These are phyloP conservation scores for Stephania cephalantha DNA, from an alignment of 164 flowering plant species.

Conservation along the genomic window DNA sequence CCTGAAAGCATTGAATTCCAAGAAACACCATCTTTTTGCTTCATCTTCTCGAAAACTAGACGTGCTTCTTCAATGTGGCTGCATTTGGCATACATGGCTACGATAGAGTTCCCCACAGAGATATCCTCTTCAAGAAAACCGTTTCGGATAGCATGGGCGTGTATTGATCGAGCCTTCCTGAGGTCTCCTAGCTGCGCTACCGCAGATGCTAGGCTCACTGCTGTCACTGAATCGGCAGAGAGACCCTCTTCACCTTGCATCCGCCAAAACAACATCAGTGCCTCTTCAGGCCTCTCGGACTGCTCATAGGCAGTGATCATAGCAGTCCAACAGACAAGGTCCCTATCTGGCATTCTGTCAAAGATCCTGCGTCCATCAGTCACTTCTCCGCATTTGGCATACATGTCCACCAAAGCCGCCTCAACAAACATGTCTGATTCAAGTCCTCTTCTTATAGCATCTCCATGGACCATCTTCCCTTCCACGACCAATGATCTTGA, in stretches of 20 bases:
- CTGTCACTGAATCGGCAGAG: slow-evolving; percentile 28
- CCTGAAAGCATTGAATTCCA: slow-evolving; percentile 49
- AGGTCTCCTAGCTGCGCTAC: slow-evolving; percentile 36
- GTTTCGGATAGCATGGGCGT: slow-evolving; percentile 26
- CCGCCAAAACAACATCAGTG: slow-evolving; percentile 24
- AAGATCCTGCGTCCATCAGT: slow-evolving; percentile 30
- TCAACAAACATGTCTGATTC: slow-evolving; percentile 30
- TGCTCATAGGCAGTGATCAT: slow-evolving; percentile 46
- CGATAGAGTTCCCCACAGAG: slow-evolving; percentile 28
- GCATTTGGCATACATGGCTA: slow-evolving; percentile 37
- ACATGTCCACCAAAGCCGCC: slow-evolving; percentile 37
- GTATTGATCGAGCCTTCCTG: slow-evolving; percentile 26
- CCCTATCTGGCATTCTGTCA: slow-evolving; percentile 36
- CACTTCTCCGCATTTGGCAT: slow-evolving; percentile 24
- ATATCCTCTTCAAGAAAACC: slow-evolving; percentile 28
- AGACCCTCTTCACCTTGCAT: slow-evolving; percentile 35
- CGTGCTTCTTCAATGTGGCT: slow-evolving; percentile 26
- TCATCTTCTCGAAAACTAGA: slow-evolving; percentile 28
- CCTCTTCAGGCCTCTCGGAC: slow-evolving; percentile 22
- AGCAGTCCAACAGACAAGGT: slow-evolving; percentile 40
- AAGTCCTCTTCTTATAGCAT: slow-evolving; percentile 30
- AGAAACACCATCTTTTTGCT: slow-evolving; percentile 31
- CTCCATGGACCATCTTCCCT: slow-evolving; percentile 31
- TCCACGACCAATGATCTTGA: slow-evolving; percentile 11
- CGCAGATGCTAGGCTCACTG: slow-evolving; percentile 37